These are phyloP conservation scores for Gonapodya prolifera DNA, from an alignment of 192 early-diverging fungal species.

Conservation along the genomic window DNA sequence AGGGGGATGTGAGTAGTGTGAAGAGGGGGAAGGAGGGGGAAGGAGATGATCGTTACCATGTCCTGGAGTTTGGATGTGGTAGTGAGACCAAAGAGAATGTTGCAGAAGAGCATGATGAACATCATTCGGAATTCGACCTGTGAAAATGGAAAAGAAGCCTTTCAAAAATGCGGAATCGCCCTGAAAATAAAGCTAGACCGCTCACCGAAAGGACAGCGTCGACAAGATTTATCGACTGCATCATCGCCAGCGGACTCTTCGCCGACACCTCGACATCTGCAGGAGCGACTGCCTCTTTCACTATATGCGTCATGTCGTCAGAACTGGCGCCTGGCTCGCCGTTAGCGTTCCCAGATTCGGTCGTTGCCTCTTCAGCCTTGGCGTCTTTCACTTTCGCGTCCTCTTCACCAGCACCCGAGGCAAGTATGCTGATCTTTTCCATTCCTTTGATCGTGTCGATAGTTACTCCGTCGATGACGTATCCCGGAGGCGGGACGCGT, in stretches of 20 bases:
- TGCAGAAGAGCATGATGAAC: slow-evolving; percentile 32
- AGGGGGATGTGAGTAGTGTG: not conserved
- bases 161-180: slow-evolving; percentile 13
- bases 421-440: not conserved
- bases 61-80: slow-evolving; percentile 29
- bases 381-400: not conserved
- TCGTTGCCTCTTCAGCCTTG: not conserved
- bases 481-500: slow-evolving; percentile 24
- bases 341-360: not conserved
- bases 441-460: not conserved
- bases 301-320: not conserved
- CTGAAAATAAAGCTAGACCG: slow-evolving; percentile 7
- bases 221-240: not conserved
- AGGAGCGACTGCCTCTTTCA: not conserved
- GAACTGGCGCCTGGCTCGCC: not conserved
- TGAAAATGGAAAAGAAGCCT: slow-evolving; percentile 11
- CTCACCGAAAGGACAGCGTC: not conserved
- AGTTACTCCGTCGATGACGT: slow-evolving; percentile 19
- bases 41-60: not conserved
- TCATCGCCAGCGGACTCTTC: not conserved
- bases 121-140: slow-evolving; percentile 24
- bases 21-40: not conserved
- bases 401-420: not conserved
- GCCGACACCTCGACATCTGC: not conserved
- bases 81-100: slow-evolving; percentile 28